Percentiles rank a stretch among this genome's conserved stretches.
These are phyloP conservation scores for Phytophthora litchii DNA, from an alignment of 352 stramenopile genomes.

Conservation along the genomic window DNA sequence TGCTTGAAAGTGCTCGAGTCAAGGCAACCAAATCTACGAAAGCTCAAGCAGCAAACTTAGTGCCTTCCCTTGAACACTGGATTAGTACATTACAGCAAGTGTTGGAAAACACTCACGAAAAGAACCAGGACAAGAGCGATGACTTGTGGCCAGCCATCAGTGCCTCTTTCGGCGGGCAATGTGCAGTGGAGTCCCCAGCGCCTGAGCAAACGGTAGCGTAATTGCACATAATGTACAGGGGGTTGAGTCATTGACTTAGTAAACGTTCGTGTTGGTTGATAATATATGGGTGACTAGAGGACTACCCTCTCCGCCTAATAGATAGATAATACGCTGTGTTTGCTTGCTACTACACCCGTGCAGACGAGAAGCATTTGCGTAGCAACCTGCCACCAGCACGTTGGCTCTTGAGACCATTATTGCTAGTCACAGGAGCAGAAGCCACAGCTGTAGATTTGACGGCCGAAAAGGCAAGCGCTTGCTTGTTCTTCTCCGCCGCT, in stretches of 20 bases:
- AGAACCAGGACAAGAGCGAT: constrained; percentile 48
- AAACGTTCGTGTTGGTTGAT: constrained; percentile 22
- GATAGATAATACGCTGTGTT: constrained; percentile 29
- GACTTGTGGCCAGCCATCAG: constrained; percentile 58
- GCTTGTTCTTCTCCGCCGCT: constrained; percentile 32
- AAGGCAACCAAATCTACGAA: constrained; percentile 42
- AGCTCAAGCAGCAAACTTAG: constrained; percentile 23
- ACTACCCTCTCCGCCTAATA: constrained; percentile 24
- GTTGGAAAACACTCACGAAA: constrained; percentile 41
- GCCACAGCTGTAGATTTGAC: constrained; percentile 17
- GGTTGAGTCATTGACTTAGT: not conserved
- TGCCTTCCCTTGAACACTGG: constrained; percentile 46
- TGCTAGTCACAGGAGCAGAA: constrained; percentile 11
- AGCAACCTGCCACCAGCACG: constrained; percentile 27
- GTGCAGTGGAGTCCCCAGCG: constrained; percentile 19
- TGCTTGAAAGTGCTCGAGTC: constrained; percentile 42
- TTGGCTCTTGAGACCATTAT: constrained; percentile 22
- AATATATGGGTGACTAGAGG: constrained; percentile 15
- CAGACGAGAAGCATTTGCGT: constrained; percentile 33
- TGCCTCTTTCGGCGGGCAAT: constrained; percentile 31
- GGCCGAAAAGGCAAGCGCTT: constrained; percentile 23
- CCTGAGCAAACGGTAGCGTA: constrained; percentile 19
- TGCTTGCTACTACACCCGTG: constrained; percentile 20
- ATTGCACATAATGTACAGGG: constrained; percentile 24
- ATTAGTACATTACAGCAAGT: constrained; percentile 43